Evolutionary conservation across 1,284 basidiomycete species (phyloP).

Genomic region (Wolfiporia cocos): DNA sequence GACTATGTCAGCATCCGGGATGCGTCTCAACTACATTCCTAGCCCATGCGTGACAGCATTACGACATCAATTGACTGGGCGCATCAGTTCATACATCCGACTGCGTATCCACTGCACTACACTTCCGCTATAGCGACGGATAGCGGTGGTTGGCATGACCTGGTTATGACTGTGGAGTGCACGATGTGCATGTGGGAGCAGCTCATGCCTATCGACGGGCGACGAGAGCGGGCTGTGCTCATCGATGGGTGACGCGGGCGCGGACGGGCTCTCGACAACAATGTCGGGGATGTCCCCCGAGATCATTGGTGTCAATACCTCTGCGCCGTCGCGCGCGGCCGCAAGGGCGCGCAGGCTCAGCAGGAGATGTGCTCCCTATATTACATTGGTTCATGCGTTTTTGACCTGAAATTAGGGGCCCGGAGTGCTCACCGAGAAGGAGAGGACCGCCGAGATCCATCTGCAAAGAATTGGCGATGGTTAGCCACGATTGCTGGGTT

Average conservation of each 20-base stretch:
- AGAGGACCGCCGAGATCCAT: slow-evolving; percentile 10
- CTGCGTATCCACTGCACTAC: too few species aligned
- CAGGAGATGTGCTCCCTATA: slow-evolving; percentile 11
- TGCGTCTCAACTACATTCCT: too few species aligned
- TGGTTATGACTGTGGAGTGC: too few species aligned
- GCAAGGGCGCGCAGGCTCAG: slow-evolving; percentile 10
- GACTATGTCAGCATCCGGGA: too few species aligned
- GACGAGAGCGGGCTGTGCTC: too few species aligned
- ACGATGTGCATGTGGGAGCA: too few species aligned
- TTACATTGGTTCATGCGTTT: background rate
- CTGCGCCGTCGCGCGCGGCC: background rate
- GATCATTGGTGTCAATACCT: slow-evolving; percentile 6
- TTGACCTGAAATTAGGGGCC: background rate
- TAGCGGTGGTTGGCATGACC: too few species aligned
- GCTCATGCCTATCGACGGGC: too few species aligned
- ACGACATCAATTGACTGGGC: too few species aligned
- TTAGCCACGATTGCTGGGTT: background rate
- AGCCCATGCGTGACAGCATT: too few species aligned
- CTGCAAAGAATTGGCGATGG: slow-evolving; percentile 1
- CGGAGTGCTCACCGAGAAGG: slow-evolving; percentile 6
- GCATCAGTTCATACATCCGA: too few species aligned
- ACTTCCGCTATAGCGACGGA: too few species aligned
- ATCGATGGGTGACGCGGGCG: background rate
- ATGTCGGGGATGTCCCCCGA: slow-evolving; percentile 3
- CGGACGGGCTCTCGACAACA: background rate